Conservation (phyloP, 768 basidiomycete genomes). For the Candolleomyces aberdarensis region DNA sequence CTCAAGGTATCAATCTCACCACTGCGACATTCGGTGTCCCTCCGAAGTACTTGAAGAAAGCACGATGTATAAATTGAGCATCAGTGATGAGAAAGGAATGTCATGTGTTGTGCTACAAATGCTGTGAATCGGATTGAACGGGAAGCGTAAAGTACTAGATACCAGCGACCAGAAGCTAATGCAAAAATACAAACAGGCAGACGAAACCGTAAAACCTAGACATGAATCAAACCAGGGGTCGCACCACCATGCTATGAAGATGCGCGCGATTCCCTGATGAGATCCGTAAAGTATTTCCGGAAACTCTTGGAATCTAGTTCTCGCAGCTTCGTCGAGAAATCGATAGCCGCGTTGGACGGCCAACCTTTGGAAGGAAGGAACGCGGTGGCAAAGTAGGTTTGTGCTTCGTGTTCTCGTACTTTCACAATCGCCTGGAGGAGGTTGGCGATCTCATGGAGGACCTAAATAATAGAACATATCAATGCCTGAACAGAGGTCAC, state of each 20-base stretch:
- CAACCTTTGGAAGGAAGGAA: conserved; percentile 90
- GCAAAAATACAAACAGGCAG: too few species aligned
- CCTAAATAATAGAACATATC: conserved; percentile 48
- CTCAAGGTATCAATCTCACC: too few species aligned
- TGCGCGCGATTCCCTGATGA: conserved; percentile 70
- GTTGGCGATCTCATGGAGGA: conserved; percentile 85
- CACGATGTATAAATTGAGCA: too few species aligned
- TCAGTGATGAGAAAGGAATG: too few species aligned
- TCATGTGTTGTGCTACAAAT: too few species aligned
- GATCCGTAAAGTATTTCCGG: conserved; percentile 84
- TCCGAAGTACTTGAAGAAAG: too few species aligned
- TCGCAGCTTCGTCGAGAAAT: conserved; percentile 75
- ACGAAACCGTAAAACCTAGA: too few species aligned
- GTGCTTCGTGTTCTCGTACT: conserved; percentile 77
- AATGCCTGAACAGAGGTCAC: background rate
- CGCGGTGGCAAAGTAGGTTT: conserved; percentile 71
- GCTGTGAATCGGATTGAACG: too few species aligned
- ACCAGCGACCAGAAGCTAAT: too few species aligned
- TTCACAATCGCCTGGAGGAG: conserved; percentile 77
- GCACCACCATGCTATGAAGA: conserved; percentile 42
- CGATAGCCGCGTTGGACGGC: conserved; percentile 71
- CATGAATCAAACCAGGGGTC: too few species aligned
- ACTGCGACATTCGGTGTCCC: too few species aligned
- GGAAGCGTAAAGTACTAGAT: too few species aligned
- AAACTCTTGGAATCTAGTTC: conserved; percentile 74